Evolutionary conservation across 345 rosid species (phyloP), one percentile per base, ranked within the genome.

Genomic region (Populus nigra): DNA sequence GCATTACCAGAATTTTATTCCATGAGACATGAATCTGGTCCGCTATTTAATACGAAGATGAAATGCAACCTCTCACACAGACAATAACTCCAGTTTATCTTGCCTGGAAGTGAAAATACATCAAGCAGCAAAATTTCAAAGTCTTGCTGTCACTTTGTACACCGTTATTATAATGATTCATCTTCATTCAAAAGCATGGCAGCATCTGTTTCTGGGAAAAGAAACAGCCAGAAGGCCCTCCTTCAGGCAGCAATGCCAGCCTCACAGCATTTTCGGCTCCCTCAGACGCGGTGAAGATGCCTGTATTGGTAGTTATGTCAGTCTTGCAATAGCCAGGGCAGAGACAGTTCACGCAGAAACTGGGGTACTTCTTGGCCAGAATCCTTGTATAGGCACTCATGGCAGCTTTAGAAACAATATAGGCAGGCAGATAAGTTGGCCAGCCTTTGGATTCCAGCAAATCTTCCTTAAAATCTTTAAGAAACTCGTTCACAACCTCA

Each of bases 301-400:
- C 88, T 23, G 8, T 22, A 55, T 82, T 77, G 79, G 7, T 38
- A 36, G 53, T 81, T 8, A 88, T 72, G 29, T 88, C 84, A 1
- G 87, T 88, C 69, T 78, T 77, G 72, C 80, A 72, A 71, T 35
- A 82, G 29, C 87, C 88, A 8, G 87, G 88, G 59, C 87, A 78
- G 15, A 84, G 82, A 9, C 76, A 71, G 63, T 87, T 87, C 61
- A 85, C 67, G 38, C 50, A 12, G 67, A 85, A 53, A 22, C 53
- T 63, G 5, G 79, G 78, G 33, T 80, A 61, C 53, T 74, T 87
- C 63, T 71, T 78, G 38, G 90, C 85, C n/a, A 87, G 71, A 73
- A 87, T 69, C 77, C 86, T 80, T 1, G 88, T 82, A 76, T 80
- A 80, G 29, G 87, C 85, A 27, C 75, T 87, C 72, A 82, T 3